Percentiles rank a stretch among this genome's conserved stretches.
Conservation (phyloP, 257 asterid genomes). For the Lycium barbarum region DNA sequence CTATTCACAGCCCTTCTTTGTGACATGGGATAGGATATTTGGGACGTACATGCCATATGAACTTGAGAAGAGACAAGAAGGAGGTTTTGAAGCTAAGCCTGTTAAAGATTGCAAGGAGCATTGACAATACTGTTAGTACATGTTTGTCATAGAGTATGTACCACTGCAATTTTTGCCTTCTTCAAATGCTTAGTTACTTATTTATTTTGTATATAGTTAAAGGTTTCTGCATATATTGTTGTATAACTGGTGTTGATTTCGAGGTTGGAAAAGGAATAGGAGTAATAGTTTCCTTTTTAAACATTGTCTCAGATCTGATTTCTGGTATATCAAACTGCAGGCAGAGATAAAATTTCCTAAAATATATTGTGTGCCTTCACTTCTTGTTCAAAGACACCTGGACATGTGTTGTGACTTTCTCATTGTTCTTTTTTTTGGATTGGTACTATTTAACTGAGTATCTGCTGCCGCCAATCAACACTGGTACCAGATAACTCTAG, state of each 20-base stretch:
- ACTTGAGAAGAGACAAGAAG: slow-evolving; percentile 69
- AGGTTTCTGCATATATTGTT: slow-evolving; percentile 46
- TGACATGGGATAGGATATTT: slow-evolving; percentile 81
- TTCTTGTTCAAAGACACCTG: background rate
- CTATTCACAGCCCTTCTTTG: slow-evolving; percentile 93
- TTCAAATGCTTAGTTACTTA: slow-evolving; percentile 39
- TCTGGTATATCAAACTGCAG: background rate
- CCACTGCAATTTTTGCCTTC: slow-evolving; percentile 36
- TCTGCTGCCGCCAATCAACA: too few species aligned
- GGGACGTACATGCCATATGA: slow-evolving; percentile 92
- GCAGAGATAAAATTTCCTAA: too few species aligned
- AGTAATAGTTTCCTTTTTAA: slow-evolving; percentile 23
- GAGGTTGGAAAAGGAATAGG: slow-evolving; percentile 37
- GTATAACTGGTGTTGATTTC: slow-evolving; percentile 42
- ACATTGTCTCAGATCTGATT: background rate
- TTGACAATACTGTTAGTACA: slow-evolving; percentile 35
- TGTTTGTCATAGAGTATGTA: slow-evolving; percentile 43
- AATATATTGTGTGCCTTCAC: too few species aligned
- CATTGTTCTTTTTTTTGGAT: too few species aligned
- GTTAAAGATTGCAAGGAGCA: slow-evolving; percentile 65
- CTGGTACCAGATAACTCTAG: too few species aligned
- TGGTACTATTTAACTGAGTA: too few species aligned
- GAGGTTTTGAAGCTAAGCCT: slow-evolving; percentile 86
- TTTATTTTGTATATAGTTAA: slow-evolving; percentile 49
- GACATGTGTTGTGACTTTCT: background rate